Percentiles rank a stretch among this genome's conserved stretches.
Evolutionary conservation across 129 eudicot genomes (phyloP).

Genomic region (Flaveria bidentis): DNA sequence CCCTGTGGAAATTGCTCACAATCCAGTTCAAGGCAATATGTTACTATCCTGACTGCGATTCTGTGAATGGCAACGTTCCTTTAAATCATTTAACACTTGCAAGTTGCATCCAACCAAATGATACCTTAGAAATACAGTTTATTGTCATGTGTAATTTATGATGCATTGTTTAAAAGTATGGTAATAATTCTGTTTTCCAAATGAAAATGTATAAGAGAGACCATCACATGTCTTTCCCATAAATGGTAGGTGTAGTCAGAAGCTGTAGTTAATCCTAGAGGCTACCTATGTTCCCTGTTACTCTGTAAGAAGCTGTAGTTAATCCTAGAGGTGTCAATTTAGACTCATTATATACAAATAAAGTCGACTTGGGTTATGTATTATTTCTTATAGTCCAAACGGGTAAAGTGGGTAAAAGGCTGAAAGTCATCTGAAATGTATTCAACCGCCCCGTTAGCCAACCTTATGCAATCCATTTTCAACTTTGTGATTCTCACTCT

Average conservation of each 20-base stretch:
- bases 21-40: background rate
- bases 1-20: background rate
- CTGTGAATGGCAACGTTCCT: background rate
- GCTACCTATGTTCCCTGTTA: background rate
- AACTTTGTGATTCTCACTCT: background rate
- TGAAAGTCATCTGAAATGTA: background rate
- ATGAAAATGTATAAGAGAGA: background rate
- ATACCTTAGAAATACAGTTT: background rate
- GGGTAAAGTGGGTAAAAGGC: background rate
- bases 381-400: background rate
- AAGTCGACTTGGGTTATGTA: background rate
- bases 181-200: background rate
- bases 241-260: background rate
- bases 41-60: background rate
- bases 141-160: slow-evolving; percentile 11
- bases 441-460: background rate
- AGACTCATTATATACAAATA: background rate
- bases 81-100: background rate
- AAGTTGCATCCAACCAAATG: background rate
- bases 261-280: background rate
- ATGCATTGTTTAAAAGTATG: background rate
- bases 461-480: background rate
- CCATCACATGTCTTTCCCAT: background rate
- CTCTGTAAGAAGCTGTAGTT: background rate
- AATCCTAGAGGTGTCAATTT: background rate